A percentile compares a stretch with the other conserved stretches of the same genome.
Conservation (phyloP, 2,329 filamentous ascomycete species). For the Cryphonectria parasitica region DNA sequence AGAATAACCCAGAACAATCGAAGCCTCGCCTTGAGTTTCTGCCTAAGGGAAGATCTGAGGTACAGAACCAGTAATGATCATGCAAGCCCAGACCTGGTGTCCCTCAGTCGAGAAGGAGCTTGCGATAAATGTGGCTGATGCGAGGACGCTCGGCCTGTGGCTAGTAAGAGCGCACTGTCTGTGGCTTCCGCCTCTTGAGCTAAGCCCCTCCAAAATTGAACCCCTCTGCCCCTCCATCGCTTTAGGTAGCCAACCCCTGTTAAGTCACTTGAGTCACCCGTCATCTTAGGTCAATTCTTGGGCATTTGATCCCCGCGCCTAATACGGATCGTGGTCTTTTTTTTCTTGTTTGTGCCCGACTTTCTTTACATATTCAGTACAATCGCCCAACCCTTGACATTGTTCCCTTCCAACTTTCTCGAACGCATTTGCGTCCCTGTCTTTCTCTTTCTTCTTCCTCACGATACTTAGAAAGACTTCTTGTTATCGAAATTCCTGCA, state of each 20-base stretch:
- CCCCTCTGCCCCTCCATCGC: conserved; percentile 6
- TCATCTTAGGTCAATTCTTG: not conserved
- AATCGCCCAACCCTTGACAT: conserved; percentile 22
- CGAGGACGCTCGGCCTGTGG: not conserved
- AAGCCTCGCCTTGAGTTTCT: not conserved
- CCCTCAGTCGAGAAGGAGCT: not conserved
- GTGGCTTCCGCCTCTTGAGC: not conserved
- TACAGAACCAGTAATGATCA: not conserved
- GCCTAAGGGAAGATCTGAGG: not conserved
- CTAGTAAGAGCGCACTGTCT: not conserved
- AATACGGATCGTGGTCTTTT: conserved; percentile 17
- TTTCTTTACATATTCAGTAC: conserved; percentile 1
- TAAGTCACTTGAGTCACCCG: not conserved
- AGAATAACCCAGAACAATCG: not conserved
- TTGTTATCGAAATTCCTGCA: not conserved
- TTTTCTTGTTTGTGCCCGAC: conserved; percentile 3
- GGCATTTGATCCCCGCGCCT: conserved; percentile 15
- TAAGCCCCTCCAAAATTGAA: not conserved
- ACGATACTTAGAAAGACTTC: not conserved
- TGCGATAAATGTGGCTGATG: not conserved
- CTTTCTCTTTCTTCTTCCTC: not conserved
- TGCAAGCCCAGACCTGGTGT: not conserved
- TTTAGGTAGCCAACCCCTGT: not conserved
- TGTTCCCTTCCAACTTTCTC: not conserved
- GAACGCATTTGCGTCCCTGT: not conserved